These are phyloP conservation scores for Phytopythium aichiense DNA, from an alignment of 352 stramenopile genomes.

Conservation along the genomic window DNA sequence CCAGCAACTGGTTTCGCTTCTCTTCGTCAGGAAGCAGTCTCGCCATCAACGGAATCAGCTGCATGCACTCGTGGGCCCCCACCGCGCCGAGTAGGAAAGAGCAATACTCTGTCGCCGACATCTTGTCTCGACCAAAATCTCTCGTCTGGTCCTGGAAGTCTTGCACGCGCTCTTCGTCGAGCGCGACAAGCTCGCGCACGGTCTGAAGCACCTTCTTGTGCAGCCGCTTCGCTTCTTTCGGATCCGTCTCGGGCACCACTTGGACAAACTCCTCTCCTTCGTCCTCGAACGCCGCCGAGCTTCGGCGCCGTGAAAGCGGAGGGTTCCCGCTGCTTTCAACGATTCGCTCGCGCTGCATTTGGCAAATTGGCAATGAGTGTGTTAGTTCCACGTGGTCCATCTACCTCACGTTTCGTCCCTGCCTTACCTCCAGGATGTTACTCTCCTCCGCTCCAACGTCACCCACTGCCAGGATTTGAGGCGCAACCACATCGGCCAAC, in stretches of 20 bases:
- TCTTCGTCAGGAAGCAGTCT: constrained; percentile 58
- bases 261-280: constrained; percentile 52
- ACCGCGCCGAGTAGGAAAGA: constrained; percentile 69
- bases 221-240: constrained; percentile 57
- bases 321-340: not conserved
- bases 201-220: constrained; percentile 71
- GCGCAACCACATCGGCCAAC: not conserved
- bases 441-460: not conserved
- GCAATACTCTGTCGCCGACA: constrained; percentile 68
- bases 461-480: not conserved
- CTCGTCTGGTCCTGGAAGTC: constrained; percentile 80
- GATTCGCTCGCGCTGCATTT: not conserved
- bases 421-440: not conserved
- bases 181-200: constrained; percentile 50
- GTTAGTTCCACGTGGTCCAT: not conserved
- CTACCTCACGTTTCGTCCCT: not conserved
- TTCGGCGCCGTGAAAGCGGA: constrained; percentile 19
- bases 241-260: constrained; percentile 46
- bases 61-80: constrained; percentile 60
- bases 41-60: constrained; percentile 74
- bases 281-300: constrained; percentile 28
- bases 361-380: not conserved
- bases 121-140: constrained; percentile 70
- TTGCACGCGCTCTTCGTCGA: constrained; percentile 69
- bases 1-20: constrained; percentile 59